These are phyloP conservation scores for Fusarium pseudonygamai DNA, from an alignment of 2,329 filamentous ascomycete species.

Conservation along the genomic window DNA sequence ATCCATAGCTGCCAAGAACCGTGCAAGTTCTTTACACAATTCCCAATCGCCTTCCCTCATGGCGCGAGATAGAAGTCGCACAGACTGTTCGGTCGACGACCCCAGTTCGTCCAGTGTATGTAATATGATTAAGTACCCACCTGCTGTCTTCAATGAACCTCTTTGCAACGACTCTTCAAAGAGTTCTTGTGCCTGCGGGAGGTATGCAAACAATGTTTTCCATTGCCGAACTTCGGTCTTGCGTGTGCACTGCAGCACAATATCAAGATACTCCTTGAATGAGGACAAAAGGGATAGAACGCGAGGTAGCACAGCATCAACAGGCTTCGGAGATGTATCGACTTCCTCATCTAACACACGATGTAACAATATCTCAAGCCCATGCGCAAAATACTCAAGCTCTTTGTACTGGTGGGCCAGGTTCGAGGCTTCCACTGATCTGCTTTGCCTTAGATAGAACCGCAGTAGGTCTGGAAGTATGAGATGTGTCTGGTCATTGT, in stretches of 20 bases:
- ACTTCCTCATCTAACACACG: conserved; percentile 95
- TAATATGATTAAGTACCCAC: conserved; percentile 93
- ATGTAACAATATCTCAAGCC: conserved; percentile 89
- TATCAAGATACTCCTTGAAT: conserved; percentile 88
- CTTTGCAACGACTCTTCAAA: conserved; percentile 92
- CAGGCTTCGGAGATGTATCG: conserved; percentile 72
- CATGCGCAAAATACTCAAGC: conserved; percentile 92
- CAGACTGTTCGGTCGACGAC: conserved; percentile 78
- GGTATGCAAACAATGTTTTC: conserved; percentile 90
- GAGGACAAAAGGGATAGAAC: conserved; percentile 73
- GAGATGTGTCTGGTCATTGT: conserved; percentile 76
- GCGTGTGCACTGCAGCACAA: conserved; percentile 94
- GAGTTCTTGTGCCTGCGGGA: conserved; percentile 88
- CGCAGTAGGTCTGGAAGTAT: conserved; percentile 90
- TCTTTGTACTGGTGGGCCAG: conserved; percentile 87
- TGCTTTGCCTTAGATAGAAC: conserved; percentile 78
- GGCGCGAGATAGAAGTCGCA: conserved; percentile 81
- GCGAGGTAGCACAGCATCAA: conserved; percentile 71
- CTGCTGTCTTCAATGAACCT: conserved; percentile 91
- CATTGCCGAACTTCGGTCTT: conserved; percentile 97
- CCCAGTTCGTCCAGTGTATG: conserved; percentile 81
- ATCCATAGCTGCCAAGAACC: conserved; percentile 95
- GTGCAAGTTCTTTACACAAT: conserved; percentile 90
- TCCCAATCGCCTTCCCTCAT: conserved; percentile 93
- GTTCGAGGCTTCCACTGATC: conserved; percentile 81